Evolutionary conservation across 1,284 basidiomycete species (phyloP).

Genomic region (Leccinum angustisporum): DNA sequence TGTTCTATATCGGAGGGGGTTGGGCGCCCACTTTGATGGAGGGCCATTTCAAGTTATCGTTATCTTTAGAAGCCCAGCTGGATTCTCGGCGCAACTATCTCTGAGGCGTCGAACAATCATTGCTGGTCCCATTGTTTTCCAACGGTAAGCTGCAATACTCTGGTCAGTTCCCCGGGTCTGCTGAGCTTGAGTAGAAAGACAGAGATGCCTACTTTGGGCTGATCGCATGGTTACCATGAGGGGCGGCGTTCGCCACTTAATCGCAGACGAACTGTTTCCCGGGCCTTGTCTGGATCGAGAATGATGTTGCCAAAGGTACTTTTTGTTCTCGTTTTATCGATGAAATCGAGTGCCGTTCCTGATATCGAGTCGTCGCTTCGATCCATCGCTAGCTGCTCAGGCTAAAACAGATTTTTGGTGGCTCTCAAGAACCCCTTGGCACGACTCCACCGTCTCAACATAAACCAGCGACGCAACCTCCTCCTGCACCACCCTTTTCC

Average conservation of each 20-base stretch:
- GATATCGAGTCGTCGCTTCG: not conserved
- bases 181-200: not conserved
- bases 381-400: not conserved
- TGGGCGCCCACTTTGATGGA: not conserved
- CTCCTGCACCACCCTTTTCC: too few species aligned
- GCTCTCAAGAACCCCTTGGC: too few species aligned
- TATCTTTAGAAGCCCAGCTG: not conserved
- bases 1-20: not conserved
- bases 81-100: not conserved
- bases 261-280: not conserved
- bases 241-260: not conserved
- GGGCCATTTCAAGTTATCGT: not conserved
- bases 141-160: not conserved
- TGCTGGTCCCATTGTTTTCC: not conserved
- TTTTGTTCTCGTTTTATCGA: not conserved
- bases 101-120: not conserved
- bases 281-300: not conserved
- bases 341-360: not conserved
- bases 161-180: not conserved
- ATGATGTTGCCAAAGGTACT: not conserved
- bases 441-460: too few species aligned
- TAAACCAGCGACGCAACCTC: not conserved
- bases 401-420: too few species aligned
- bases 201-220: not conserved
- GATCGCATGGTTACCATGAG: constrained; percentile 1